Evolutionary conservation across 2,329 filamentous ascomycete species (phyloP), one percentile per base, ranked within the genome.

Genomic region (Monosporascus sp.): DNA sequence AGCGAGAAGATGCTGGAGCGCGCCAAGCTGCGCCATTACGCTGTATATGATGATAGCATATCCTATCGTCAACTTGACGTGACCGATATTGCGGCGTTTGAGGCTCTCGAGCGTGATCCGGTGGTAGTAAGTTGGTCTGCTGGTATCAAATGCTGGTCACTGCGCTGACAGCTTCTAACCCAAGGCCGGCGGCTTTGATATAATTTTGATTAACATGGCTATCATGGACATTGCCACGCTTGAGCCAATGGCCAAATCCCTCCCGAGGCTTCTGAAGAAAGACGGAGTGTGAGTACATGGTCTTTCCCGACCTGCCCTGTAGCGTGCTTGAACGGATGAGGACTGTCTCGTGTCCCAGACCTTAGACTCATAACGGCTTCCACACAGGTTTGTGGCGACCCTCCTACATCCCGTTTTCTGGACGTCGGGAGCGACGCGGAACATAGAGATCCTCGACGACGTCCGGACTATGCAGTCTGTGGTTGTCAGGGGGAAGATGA

Each of bases 351-450:
- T 5, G 31, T 34, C 31, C 31, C 31, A 5, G 11, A 11, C 11
- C 11, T 34, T 34, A 34, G 31, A 24, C 25, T 44, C 9, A 11
- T 20, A 51, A 45, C 51, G 42, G 9, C 22, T 48, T 9, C 11
- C 17, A 17, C 18, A 48, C 47, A 74, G 74, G 31, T 77, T 77
- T 56, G 71, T 74, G n/a, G 73, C 70, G 1, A 74, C 74, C 0
- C 57, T 77, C 39, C 71, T 79, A 8, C 76, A 79, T 53, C 76
- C 76, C 6, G 70, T 74, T 5, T 77, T 79, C 63, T 73, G 76
- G 58, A 79, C 76, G 4, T 72, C 74, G 2, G 70, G 69, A 2
- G 68, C 70, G 2, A 62, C 68, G 7, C 70, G 72, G 5, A 64
- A 65, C 22, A 65, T 78, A 41, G 66, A 72, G n/a, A 56, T 73